phyloP scores from a whole-genome alignment of 1,284 basidiomycete genomes.

The Melampsora americana region DNA sequence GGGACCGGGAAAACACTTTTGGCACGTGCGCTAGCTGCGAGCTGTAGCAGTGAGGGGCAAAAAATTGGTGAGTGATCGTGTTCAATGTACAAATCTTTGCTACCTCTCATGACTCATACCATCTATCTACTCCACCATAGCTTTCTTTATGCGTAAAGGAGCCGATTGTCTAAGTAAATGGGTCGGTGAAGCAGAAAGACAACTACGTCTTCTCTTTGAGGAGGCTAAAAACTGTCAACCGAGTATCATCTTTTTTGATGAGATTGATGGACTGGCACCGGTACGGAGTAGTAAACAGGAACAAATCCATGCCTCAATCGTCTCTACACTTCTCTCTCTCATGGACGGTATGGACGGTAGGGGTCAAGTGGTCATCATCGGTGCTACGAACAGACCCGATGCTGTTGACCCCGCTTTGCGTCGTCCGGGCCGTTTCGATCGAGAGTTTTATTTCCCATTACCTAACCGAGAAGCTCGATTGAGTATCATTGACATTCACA shows the following conservation, averaged over 20 bases:
- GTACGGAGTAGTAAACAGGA: constrained; percentile 97
- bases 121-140: constrained; percentile 55
- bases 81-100: constrained; percentile 53
- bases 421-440: constrained; percentile 90
- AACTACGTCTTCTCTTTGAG: constrained; percentile 90
- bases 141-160: constrained; percentile 99
- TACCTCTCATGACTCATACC: constrained; percentile 34
- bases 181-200: constrained; percentile 98
- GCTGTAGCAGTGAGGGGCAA: constrained; percentile 81
- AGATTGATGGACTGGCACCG: constrained; percentile 96
- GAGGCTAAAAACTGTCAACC: constrained; percentile 91
- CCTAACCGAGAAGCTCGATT: constrained; percentile 79
- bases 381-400: constrained; percentile 95
- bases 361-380: constrained; percentile 91
- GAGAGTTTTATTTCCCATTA: constrained; percentile 96
- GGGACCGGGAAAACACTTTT: constrained; percentile 91
- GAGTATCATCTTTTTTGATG: constrained; percentile 94
- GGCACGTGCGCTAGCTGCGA: constrained; percentile 89
- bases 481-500: constrained; percentile 88
- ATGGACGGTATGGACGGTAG: constrained; percentile 99
- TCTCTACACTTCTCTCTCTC: constrained; percentile 88
- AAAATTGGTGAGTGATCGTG: constrained; percentile 69
- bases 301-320: constrained; percentile 97
- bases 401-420: constrained; percentile 93
- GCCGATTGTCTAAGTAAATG: constrained; percentile 98